Conservation (phyloP, 2,329 filamentous ascomycete genomes). For the Penicillium oxalicum region DNA sequence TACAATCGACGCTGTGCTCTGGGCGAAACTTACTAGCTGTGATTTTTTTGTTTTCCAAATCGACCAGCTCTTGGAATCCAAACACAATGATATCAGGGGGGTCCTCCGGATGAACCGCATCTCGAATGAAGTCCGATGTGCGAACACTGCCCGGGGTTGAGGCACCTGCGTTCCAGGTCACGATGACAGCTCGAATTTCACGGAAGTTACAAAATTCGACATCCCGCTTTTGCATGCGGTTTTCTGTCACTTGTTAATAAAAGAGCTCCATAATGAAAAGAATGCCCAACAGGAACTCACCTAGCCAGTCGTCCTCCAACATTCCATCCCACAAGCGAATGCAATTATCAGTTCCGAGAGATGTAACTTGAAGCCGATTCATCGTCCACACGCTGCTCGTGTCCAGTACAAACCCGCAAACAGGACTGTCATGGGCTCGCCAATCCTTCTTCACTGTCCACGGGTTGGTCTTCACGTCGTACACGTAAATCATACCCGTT, state of each 20-base stretch:
- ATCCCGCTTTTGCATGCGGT: conserved; percentile 78
- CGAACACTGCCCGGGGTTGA: conserved; percentile 79
- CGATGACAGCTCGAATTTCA: conserved; percentile 68
- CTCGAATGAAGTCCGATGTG: conserved; percentile 72
- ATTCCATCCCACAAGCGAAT: conserved; percentile 87
- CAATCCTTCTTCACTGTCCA: conserved; percentile 94
- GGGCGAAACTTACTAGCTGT: conserved; percentile 65
- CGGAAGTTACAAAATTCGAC: conserved; percentile 79
- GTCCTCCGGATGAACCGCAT: conserved; percentile 68
- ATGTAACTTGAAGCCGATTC: conserved; percentile 76
- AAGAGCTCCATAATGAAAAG: neutral
- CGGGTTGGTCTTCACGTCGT: conserved; percentile 73
- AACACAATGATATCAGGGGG: conserved; percentile 89
- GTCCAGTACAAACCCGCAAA: conserved; percentile 72
- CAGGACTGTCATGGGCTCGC: conserved; percentile 79
- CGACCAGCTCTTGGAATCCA: conserved; percentile 97
- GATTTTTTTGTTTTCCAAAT: conserved; percentile 93
- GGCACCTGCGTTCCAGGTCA: conserved; percentile 98
- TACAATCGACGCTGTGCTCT: neutral
- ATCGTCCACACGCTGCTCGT: conserved; percentile 77
- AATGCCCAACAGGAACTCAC: conserved; percentile 34
- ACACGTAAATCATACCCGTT: conserved; percentile 88
- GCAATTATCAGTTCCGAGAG: conserved; percentile 79
- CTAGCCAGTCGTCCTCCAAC: conserved; percentile 88
- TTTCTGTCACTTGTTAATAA: conserved; percentile 47